phyloP scores from a whole-genome alignment of 306 rosid genomes.

The Fagus sylvatica region DNA sequence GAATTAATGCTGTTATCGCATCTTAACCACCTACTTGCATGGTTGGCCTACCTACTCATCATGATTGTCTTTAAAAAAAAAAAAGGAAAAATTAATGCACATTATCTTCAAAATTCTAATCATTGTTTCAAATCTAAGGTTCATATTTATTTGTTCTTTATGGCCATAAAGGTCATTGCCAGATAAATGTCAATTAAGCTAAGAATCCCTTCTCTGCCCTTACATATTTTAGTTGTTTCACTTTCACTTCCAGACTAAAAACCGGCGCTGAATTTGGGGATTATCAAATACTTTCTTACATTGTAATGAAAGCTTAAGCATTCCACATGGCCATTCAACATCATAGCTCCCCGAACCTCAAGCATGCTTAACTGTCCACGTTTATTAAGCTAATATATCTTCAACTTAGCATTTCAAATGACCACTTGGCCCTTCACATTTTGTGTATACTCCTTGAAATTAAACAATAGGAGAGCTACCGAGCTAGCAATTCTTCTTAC shows the following conservation, averaged over 20 bases:
- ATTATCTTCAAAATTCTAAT: background rate
- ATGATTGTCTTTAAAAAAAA: background rate
- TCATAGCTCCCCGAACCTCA: background rate
- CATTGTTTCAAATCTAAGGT: background rate
- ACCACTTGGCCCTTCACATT: background rate
- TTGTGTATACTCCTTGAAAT: too few species aligned
- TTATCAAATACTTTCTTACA: background rate
- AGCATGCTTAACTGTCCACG: conserved; percentile 5
- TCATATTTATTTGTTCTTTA: background rate
- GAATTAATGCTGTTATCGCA: conserved; percentile 1
- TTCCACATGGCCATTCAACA: background rate
- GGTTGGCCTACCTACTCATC: conserved; percentile 4
- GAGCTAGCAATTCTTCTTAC: too few species aligned
- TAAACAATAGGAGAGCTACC: too few species aligned
- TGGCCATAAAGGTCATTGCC: background rate
- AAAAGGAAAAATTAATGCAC: background rate
- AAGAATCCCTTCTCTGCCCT: background rate
- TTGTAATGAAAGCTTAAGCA: background rate
- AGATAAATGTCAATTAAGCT: background rate
- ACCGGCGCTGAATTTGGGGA: background rate
- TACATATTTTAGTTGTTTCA: background rate
- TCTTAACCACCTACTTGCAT: conserved; percentile 12
- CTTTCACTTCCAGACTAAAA: background rate
- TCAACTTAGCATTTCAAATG: background rate
- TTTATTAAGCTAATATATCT: background rate